Evolutionary conservation across 805 yeast species (phyloP).

Genomic region (Nakazawaea wyomingensis): DNA sequence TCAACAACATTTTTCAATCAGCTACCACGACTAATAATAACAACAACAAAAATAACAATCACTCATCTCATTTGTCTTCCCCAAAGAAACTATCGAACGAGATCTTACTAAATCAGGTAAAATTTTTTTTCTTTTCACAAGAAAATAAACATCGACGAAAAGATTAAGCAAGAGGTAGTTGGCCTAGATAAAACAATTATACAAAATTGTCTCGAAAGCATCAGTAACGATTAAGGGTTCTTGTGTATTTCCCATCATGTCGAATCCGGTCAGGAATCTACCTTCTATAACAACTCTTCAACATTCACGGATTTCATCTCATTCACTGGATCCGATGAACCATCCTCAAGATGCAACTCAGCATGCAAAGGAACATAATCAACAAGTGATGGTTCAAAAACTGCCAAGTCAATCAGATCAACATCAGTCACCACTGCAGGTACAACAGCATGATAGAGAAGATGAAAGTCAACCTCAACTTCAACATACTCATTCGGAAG

Average conservation of each 20-base stretch:
- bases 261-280: conserved; percentile 8
- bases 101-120: not conserved
- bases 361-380: not conserved
- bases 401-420: not conserved
- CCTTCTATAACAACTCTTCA: conserved; percentile 12
- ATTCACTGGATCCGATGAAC: not conserved
- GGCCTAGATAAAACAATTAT: too few relatives aligned
- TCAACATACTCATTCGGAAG: conserved; percentile 8
- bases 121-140: not conserved
- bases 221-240: not conserved
- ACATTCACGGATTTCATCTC: conserved; percentile 3
- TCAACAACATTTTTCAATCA: too few relatives aligned
- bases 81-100: not conserved
- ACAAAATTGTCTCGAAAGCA: not conserved
- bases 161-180: too few relatives aligned
- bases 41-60: too few relatives aligned
- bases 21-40: too few relatives aligned
- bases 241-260: not conserved
- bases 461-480: not conserved
- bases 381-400: not conserved
- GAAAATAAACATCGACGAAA: conserved; percentile 1
- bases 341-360: not conserved
- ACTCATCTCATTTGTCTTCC: too few relatives aligned
- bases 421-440: not conserved
- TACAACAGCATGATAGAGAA: not conserved